A percentile compares a stretch with the other conserved stretches of the same genome.
Evolutionary conservation across 2,329 filamentous ascomycete genomes (phyloP).

Genomic region (Cladosporium sp.): DNA sequence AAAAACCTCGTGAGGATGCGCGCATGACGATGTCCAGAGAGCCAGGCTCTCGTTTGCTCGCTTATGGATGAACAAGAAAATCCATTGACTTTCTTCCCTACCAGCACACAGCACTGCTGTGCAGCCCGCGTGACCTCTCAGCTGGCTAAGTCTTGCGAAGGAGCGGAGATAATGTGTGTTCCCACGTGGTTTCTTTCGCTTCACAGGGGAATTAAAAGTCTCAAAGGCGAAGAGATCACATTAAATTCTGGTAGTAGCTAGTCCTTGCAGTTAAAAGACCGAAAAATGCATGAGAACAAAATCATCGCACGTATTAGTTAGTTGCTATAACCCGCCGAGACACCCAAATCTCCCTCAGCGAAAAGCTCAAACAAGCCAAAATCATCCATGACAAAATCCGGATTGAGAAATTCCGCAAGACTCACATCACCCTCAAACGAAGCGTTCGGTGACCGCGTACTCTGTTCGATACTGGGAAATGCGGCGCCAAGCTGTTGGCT

Average conservation of each 20-base stretch:
- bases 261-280: not conserved
- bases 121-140: not conserved
- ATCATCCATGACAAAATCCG: slow-evolving; percentile 13
- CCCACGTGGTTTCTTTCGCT: not conserved
- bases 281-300: not conserved
- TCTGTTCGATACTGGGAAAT: not conserved
- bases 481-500: not conserved
- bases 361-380: slow-evolving; percentile 10
- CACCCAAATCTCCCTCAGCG: not conserved
- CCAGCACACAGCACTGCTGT: not conserved
- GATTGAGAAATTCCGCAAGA: slow-evolving; percentile 8
- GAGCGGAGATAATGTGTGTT: not conserved
- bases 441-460: not conserved
- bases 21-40: not conserved
- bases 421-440: not conserved
- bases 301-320: not conserved
- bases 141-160: not conserved
- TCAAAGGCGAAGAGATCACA: not conserved
- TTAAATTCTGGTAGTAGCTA: not conserved
- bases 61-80: not conserved
- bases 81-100: not conserved
- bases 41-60: not conserved
- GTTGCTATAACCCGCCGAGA: not conserved
- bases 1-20: not conserved
- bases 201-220: not conserved